These are phyloP conservation scores for Phytophthora brassicae DNA, from an alignment of 352 stramenopile species.

Conservation along the genomic window DNA sequence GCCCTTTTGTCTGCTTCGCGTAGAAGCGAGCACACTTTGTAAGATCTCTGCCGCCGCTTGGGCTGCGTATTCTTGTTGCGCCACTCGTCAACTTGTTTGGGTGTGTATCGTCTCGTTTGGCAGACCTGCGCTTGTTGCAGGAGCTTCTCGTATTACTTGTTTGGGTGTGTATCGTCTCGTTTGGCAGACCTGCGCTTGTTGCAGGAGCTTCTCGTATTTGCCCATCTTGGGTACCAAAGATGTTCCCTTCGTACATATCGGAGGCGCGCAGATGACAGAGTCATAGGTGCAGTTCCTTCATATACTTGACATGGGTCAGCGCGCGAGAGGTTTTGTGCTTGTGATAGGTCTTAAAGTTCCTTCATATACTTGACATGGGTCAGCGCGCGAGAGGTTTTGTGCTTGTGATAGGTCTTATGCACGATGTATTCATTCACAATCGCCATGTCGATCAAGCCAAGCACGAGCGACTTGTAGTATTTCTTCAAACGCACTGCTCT, in stretches of 20 bases:
- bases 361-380: constrained; percentile 22
- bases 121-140: background rate
- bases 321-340: constrained; percentile 2
- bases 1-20: background rate
- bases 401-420: constrained; percentile 12
- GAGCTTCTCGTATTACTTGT: background rate
- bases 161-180: background rate
- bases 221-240: constrained; percentile 1
- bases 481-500: constrained; percentile 8
- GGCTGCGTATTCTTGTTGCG: background rate
- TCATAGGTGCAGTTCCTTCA: constrained; percentile 14
- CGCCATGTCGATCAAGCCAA: constrained; percentile 19
- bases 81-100: background rate
- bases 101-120: background rate
- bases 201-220: background rate
- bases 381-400: constrained; percentile 7
- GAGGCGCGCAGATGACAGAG: background rate
- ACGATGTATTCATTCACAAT: constrained; percentile 30
- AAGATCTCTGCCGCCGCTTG: background rate
- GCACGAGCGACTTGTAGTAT: constrained; percentile 26
- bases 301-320: constrained; percentile 17
- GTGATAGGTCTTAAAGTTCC: too few species aligned
- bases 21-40: background rate
- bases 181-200: background rate
- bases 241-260: constrained; percentile 21